These are phyloP conservation scores for Micractinium sp. DNA, from an alignment of 139 green algal genomes.

Conservation along the genomic window DNA sequence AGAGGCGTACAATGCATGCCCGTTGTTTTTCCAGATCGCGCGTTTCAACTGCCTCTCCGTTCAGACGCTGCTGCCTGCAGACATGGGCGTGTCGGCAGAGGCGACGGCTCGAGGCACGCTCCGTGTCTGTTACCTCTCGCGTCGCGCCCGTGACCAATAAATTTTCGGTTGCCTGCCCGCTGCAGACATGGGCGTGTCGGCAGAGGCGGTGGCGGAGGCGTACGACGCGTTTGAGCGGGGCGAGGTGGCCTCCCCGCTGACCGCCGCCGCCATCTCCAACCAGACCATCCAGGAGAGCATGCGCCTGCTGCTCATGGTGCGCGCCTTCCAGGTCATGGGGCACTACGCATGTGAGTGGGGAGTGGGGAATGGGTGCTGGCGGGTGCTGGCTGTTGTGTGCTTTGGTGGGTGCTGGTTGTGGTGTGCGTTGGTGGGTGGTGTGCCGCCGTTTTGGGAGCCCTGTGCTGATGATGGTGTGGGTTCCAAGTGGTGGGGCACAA, in stretches of 20 bases:
- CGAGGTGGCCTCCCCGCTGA: constrained; percentile 64
- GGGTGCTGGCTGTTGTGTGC: background rate
- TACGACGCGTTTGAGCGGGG: constrained; percentile 86
- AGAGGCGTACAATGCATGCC: too few species aligned
- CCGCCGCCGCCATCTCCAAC: constrained; percentile 79
- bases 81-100: constrained; percentile 81
- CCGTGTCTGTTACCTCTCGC: constrained; percentile 66
- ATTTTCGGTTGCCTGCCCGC: background rate
- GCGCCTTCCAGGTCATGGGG: constrained; percentile 91
- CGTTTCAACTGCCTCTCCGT: too few species aligned
- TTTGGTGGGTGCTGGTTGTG: background rate
- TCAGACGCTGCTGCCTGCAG: constrained; percentile 57
- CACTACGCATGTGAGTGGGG: constrained; percentile 31
- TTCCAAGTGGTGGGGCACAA: too few species aligned
- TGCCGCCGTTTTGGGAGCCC: background rate
- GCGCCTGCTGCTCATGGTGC: constrained; percentile 91
- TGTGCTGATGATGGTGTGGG: too few species aligned
- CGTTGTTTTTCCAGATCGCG: too few species aligned
- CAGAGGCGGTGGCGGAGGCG: constrained; percentile 88
- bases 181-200: constrained; percentile 79
- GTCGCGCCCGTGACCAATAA: too few species aligned
- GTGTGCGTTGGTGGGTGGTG: background rate
- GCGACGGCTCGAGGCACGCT: constrained; percentile 87
- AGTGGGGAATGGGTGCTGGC: background rate
- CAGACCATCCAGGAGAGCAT: constrained; percentile 96